phyloP scores from a whole-genome alignment of 805 yeast genomes.

The Blastobotrys mokoenaii region DNA sequence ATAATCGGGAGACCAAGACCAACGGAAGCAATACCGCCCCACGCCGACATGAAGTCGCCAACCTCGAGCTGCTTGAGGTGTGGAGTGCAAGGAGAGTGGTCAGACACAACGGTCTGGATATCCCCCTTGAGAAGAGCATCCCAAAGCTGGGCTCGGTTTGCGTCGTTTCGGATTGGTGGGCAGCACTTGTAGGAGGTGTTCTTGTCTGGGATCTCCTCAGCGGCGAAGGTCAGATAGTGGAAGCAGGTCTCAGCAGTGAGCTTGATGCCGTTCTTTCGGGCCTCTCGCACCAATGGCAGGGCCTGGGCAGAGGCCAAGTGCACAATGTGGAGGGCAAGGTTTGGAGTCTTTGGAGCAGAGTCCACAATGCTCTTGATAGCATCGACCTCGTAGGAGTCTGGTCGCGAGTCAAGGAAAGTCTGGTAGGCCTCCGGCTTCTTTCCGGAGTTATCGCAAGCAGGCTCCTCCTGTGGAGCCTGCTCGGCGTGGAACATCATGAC shows the following conservation, averaged over 20 bases:
- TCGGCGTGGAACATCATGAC: slow-evolving; percentile 91
- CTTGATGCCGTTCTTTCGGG: slow-evolving; percentile 37
- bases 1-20: slow-evolving; percentile 83
- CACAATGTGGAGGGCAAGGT: slow-evolving; percentile 63
- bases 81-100: slow-evolving; percentile 95
- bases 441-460: not conserved
- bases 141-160: slow-evolving; percentile 71
- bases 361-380: slow-evolving; percentile 69
- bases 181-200: slow-evolving; percentile 87
- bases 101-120: slow-evolving; percentile 83
- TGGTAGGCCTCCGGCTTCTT: slow-evolving; percentile 48
- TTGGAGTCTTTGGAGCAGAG: slow-evolving; percentile 41
- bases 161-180: slow-evolving; percentile 81
- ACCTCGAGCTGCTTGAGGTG: slow-evolving; percentile 70
- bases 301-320: slow-evolving; percentile 85
- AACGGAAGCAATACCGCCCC: slow-evolving; percentile 95
- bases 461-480: slow-evolving; percentile 11
- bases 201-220: slow-evolving; percentile 70
- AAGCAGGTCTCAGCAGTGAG: slow-evolving; percentile 89
- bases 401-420: slow-evolving; percentile 75
- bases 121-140: slow-evolving; percentile 55
- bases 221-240: slow-evolving; percentile 72
- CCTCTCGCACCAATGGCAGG: slow-evolving; percentile 59
- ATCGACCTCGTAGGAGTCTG: slow-evolving; percentile 78
- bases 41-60: slow-evolving; percentile 85